Percentiles rank a stretch among this genome's conserved stretches.
phyloP scores from a whole-genome alignment of 1,284 basidiomycete species.

The Leccinum proximum region DNA sequence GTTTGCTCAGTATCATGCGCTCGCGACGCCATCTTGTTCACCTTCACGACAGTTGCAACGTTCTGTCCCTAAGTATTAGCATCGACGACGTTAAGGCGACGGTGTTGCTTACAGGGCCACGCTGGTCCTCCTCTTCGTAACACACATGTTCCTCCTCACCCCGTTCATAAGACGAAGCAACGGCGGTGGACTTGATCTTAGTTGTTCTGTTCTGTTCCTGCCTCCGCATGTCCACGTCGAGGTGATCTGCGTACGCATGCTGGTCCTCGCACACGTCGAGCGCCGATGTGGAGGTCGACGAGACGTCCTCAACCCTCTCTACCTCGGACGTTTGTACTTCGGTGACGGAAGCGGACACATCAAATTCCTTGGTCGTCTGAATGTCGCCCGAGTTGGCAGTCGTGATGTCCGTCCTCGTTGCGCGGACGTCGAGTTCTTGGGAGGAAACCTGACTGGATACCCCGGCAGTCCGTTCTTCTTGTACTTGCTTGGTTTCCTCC shows the following conservation, averaged over 20 bases:
- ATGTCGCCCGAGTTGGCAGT: neutral
- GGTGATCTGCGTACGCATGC: neutral
- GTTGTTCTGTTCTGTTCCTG: neutral
- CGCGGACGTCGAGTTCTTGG: neutral
- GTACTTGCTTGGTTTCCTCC: neutral
- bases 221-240: neutral
- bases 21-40: neutral
- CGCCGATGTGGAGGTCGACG: neutral
- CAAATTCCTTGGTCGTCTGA: neutral
- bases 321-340: neutral
- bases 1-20: neutral
- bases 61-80: neutral
- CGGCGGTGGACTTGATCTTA: neutral
- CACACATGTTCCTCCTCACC: neutral
- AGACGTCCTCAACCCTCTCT: neutral
- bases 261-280: neutral
- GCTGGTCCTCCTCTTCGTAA: neutral
- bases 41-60: neutral
- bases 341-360: neutral
- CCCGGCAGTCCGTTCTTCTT: neutral
- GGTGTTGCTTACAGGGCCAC: neutral
- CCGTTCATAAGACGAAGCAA: neutral
- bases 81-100: neutral
- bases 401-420: neutral
- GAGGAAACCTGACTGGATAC: neutral